phyloP scores from a whole-genome alignment of 2,329 filamentous ascomycete species.

The Curvularia spicifera region DNA sequence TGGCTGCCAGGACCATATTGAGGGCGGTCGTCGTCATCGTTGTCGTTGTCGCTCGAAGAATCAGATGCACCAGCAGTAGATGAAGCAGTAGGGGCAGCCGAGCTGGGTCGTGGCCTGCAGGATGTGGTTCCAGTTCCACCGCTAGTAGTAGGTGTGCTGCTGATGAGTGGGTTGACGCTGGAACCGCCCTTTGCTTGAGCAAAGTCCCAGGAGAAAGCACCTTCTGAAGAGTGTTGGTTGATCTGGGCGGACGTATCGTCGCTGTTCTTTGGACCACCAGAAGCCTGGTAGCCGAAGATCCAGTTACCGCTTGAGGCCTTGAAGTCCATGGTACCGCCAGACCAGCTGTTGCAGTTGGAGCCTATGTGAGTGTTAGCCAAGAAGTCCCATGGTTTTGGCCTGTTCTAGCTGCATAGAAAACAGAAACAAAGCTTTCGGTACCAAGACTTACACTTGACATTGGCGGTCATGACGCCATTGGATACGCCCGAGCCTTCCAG shows the following conservation, averaged over 20 bases:
- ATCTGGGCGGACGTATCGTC: slow-evolving; percentile 55
- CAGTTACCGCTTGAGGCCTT: slow-evolving; percentile 53
- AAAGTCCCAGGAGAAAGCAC: slow-evolving; percentile 56
- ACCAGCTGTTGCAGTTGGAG: slow-evolving; percentile 61
- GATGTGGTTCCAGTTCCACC: slow-evolving; percentile 9
- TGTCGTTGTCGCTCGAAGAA: neutral
- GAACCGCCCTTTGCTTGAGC: slow-evolving; percentile 58
- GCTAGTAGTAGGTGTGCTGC: slow-evolving; percentile 30
- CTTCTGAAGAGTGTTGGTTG: slow-evolving; percentile 52
- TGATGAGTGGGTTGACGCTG: slow-evolving; percentile 53
- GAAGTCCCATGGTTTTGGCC: neutral
- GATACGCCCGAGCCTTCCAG: slow-evolving; percentile 62
- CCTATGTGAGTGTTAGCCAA: slow-evolving; percentile 40
- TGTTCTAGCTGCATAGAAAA: neutral
- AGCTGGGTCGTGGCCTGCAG: neutral
- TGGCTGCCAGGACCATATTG: neutral
- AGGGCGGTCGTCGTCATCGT: neutral
- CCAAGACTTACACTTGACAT: slow-evolving; percentile 58
- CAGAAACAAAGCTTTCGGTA: neutral
- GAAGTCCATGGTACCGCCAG: slow-evolving; percentile 60
- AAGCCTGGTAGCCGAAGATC: slow-evolving; percentile 58
- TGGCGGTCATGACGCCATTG: slow-evolving; percentile 62
- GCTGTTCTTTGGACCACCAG: slow-evolving; percentile 57
- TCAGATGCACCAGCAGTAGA: no score
- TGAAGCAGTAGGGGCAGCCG: neutral